Base-by-base conservation (phyloP, 768 basidiomycete genomes). In the Leucocoprinus sp. region DNA sequence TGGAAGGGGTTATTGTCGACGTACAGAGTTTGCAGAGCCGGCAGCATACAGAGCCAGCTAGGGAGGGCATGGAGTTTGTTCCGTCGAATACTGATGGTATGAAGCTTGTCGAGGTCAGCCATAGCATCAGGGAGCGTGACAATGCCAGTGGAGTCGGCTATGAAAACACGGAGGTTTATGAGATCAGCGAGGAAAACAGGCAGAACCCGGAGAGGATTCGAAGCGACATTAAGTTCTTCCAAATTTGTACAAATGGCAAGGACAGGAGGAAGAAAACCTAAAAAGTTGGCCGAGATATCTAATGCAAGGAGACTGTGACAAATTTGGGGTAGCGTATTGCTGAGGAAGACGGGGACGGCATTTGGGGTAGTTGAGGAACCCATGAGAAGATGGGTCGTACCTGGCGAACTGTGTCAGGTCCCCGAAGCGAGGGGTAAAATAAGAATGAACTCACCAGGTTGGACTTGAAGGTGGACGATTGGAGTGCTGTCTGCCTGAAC, bases 1-100 rank as follows among this genome's bases (percentile, higher is more conserved):
- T 89, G 87, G 64, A 99, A 97, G 6, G 93, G 92, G 60, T 99
- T 99, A 14, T 82, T 85, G 52, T 98, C 95, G n/a, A 99, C 79
- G 53, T 84, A 84, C 2, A 99, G 67, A 1, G 82, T 85, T 61
- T 95, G 90, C 37, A 99, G 69, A 23, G 74, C 73, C 15, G 81
- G 76, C n/a, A 99, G 72, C 22, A 90, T 76, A 60, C 90, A 91
- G 37, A 99, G 72, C 95, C 96, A 99, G 51, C 85, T 80, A n/a
- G 96, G 93, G 14, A 98, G 75, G 5, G 84, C 76, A 53, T 86
- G 74, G 57, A 99, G 71, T 60, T 84, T 84, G 65, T 99, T 99
- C 57, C 85, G 70, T 37, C 93, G 81, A 44, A 95, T 64, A 58
- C 92, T 93, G 54, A 91, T 75, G 8, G 92, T 93, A 59, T 96